Evolutionary conservation across 306 rosid genomes (phyloP), one percentile per base, ranked within the genome.

Genomic region (Glycine soja): DNA sequence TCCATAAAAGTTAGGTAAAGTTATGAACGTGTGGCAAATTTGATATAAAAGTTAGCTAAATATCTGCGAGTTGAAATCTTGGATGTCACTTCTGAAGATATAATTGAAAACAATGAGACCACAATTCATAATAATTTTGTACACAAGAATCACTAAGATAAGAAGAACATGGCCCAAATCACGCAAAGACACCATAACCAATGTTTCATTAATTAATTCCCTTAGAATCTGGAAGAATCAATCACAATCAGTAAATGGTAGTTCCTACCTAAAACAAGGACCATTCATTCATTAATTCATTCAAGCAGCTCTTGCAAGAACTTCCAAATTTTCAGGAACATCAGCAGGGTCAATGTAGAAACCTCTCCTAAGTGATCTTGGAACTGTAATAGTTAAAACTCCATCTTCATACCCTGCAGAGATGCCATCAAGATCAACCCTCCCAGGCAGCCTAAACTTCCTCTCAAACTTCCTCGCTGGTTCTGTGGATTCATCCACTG

Each of bases 281-380:
- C 6, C 34, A 34, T 13, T 54, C 52, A n/a, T 74, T 18, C n/a
- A 72, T 47, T 81, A 80, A 91, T 3, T 81, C 81, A 93, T 3
- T 38, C 5, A 38, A 79, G 98, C 98, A 81, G 98, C 98, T 79
- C 90, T 87, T 32, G 97, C 98, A 15, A 87, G 92, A 85, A 79
- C 74, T 45, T 86, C 82, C 40, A 78, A 86, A 58, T 66, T 85
- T 3, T 85, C 86, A n/a, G 91, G 83, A 50, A 76, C 51, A 83
- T 71, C 91, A 74, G 87, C 82, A 30, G 89, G 89, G 59, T 90
- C 90, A 82, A 84, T 82, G n/a, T 38, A 72, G 83, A 89, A 86
- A 42, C 83, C 83, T 40, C 91, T 89, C 67, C 96, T 82, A 1
- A 86, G 66, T 53, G 64, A 77, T 48, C 90, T 92, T 11, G 95